Evolutionary conservation across 2,329 filamentous ascomycete genomes (phyloP).

Genomic region (Alternaria ventricosa): DNA sequence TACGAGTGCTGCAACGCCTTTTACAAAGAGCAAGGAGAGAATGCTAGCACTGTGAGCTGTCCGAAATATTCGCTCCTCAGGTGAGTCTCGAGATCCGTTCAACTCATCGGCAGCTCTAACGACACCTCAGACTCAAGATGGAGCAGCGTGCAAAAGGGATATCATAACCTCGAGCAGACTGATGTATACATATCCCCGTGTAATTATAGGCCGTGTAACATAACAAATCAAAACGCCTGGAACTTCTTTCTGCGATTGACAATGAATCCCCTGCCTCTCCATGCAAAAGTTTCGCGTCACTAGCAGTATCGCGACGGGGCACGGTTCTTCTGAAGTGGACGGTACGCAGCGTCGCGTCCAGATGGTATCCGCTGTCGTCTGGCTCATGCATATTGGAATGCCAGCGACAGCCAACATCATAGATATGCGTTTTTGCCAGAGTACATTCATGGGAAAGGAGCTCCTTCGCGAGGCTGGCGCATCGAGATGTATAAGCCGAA

Average conservation of each 20-base stretch:
- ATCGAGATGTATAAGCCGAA: neutral
- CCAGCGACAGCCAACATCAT: neutral
- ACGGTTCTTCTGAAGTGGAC: neutral
- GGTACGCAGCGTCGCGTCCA: neutral
- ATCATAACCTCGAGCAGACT: neutral
- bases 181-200: neutral
- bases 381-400: neutral
- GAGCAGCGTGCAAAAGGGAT: conserved; percentile 68
- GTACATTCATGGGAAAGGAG: neutral
- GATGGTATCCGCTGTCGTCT: neutral
- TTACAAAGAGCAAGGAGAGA: conserved; percentile 79
- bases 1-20: conserved; percentile 95
- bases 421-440: neutral
- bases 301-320: neutral
- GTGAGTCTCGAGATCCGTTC: conserved; percentile 24
- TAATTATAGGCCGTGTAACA: neutral
- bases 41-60: conserved; percentile 80
- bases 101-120: conserved; percentile 13
- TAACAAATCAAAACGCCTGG: neutral
- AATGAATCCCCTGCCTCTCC: neutral
- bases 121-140: conserved; percentile 70
- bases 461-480: neutral
- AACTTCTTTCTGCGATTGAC: neutral
- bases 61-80: conserved; percentile 80
- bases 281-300: neutral